Conservation (phyloP, 257 asterid species). For the Avicennia marina region DNA sequence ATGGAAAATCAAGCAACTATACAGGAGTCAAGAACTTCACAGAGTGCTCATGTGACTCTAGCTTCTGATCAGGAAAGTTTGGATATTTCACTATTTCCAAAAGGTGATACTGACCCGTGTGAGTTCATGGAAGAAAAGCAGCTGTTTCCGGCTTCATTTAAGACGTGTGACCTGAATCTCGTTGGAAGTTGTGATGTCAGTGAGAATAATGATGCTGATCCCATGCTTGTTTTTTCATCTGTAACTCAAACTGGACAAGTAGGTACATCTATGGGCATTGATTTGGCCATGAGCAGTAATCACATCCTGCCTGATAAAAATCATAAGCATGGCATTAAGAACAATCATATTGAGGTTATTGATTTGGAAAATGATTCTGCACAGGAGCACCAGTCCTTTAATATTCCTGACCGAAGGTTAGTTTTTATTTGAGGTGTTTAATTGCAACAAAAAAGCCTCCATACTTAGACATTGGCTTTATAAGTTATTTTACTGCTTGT, state of each 20-base stretch:
- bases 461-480: neutral
- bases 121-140: slow-evolving; percentile 58
- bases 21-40: slow-evolving; percentile 42
- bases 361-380: slow-evolving; percentile 84
- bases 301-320: slow-evolving; percentile 30
- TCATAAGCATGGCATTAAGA: slow-evolving; percentile 35
- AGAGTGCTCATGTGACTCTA: slow-evolving; percentile 21
- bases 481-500: neutral
- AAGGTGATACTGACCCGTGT: slow-evolving; percentile 32
- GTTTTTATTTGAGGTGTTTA: neutral
- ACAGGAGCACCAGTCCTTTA: slow-evolving; percentile 47
- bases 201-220: slow-evolving; percentile 44
- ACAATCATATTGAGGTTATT: slow-evolving; percentile 75
- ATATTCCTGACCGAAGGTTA: slow-evolving; percentile 59
- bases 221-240: slow-evolving; percentile 39
- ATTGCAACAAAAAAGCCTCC: neutral
- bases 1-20: slow-evolving; percentile 33
- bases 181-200: slow-evolving; percentile 55
- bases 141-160: slow-evolving; percentile 66
- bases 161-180: slow-evolving; percentile 85
- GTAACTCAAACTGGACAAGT: slow-evolving; percentile 34
- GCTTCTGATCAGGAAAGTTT: slow-evolving; percentile 43
- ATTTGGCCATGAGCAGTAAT: slow-evolving; percentile 58
- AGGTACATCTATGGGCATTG: slow-evolving; percentile 51
- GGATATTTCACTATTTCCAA: slow-evolving; percentile 46